Conservation (phyloP, 1,139 yeast species). For the Geotrichum candidum region DNA sequence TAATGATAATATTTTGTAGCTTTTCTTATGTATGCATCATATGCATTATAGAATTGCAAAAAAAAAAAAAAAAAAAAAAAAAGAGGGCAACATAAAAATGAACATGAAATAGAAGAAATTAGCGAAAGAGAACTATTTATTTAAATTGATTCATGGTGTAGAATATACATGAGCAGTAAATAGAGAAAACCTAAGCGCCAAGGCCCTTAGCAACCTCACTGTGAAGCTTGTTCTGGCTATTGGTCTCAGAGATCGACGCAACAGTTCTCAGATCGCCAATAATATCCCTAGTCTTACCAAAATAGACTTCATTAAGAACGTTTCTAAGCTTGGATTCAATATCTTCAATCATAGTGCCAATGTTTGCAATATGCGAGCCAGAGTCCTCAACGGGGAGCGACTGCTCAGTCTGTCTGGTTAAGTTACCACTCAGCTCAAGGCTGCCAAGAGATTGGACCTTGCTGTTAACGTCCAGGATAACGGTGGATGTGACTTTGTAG, state of each 20-base stretch:
- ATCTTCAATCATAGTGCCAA: conserved; percentile 83
- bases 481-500: conserved; percentile 82
- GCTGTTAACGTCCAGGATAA: conserved; percentile 61
- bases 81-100: background rate
- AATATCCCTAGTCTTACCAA: conserved; percentile 88
- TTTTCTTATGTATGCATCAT: background rate
- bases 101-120: too few relatives aligned
- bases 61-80: too few relatives aligned
- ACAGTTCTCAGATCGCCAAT: conserved; percentile 59
- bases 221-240: conserved; percentile 30
- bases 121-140: too few relatives aligned
- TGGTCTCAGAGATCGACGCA: conserved; percentile 29
- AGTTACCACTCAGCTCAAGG: conserved; percentile 68
- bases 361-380: conserved; percentile 69
- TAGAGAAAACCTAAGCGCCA: conserved; percentile 15
- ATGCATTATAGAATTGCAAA: background rate
- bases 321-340: conserved; percentile 83
- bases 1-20: background rate
- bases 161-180: background rate
- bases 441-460: conserved; percentile 32
- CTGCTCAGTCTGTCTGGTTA: conserved; percentile 67
- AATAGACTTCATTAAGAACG: conserved; percentile 85
- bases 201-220: conserved; percentile 31
- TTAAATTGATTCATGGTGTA: background rate
- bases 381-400: conserved; percentile 41